Evolutionary conservation across 2,329 filamentous ascomycete species (phyloP).

Genomic region (Sarocladiaceae sp.): DNA sequence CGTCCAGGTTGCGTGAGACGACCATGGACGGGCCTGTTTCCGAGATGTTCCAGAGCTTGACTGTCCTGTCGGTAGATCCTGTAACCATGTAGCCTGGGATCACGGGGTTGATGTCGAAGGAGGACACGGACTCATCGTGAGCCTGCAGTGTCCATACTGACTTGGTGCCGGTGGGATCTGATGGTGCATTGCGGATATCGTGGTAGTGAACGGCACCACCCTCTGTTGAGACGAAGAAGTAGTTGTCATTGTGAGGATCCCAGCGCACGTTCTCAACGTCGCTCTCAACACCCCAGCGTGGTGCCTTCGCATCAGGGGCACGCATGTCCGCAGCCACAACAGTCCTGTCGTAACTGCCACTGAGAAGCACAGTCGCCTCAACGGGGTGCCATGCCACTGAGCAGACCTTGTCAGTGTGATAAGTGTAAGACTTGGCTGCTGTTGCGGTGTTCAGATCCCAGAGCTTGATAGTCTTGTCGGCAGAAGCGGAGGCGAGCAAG

Average conservation of each 20-base stretch:
- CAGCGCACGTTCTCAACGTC: constrained; percentile 91
- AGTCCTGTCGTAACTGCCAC: constrained; percentile 91
- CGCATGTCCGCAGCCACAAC: constrained; percentile 96
- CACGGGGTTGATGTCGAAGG: constrained; percentile 85
- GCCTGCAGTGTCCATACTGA: constrained; percentile 93
- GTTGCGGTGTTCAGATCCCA: constrained; percentile 93
- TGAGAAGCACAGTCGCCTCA: constrained; percentile 84
- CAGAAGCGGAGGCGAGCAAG: constrained; percentile 88
- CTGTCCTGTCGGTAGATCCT: constrained; percentile 87
- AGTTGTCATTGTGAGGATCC: constrained; percentile 90
- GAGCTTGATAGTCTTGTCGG: constrained; percentile 94
- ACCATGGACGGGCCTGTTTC: constrained; percentile 82
- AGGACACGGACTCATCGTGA: constrained; percentile 86
- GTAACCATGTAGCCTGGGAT: constrained; percentile 93
- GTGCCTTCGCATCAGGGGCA: constrained; percentile 74
- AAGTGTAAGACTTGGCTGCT: constrained; percentile 91
- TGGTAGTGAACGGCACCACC: constrained; percentile 89
- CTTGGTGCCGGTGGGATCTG: constrained; percentile 70
- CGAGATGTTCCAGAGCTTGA: constrained; percentile 95
- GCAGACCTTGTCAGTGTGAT: constrained; percentile 98
- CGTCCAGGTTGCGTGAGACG: constrained; percentile 83
- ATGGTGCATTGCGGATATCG: constrained; percentile 73
- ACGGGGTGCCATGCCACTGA: constrained; percentile 88
- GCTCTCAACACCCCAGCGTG: constrained; percentile 89
- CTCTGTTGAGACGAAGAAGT: constrained; percentile 94